These are phyloP conservation scores for Pyricularia grisea DNA, from an alignment of 2,329 filamentous ascomycete genomes.

Conservation along the genomic window DNA sequence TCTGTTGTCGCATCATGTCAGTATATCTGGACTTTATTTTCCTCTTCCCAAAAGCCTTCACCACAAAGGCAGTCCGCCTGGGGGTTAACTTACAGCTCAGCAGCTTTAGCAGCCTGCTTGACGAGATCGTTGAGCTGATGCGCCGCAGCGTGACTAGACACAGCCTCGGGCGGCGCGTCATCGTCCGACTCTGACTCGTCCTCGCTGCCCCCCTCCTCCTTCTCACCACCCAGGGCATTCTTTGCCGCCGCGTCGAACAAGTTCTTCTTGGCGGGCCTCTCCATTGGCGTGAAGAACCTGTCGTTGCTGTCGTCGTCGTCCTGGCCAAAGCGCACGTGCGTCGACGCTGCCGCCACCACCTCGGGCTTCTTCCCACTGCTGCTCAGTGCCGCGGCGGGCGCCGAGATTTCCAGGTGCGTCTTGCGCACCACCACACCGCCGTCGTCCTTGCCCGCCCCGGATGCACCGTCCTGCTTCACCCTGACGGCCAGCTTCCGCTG, in stretches of 20 bases:
- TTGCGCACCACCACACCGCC: background rate
- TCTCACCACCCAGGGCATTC: constrained; percentile 15
- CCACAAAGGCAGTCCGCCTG: background rate
- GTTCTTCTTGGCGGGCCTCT: constrained; percentile 14
- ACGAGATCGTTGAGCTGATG: constrained; percentile 34
- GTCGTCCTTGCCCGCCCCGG: background rate
- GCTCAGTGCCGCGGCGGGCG: background rate
- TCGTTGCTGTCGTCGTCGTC: constrained; percentile 14
- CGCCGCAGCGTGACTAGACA: constrained; percentile 42
- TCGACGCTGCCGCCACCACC: constrained; percentile 11
- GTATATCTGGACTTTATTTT: background rate
- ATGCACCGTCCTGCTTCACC: constrained; percentile 2
- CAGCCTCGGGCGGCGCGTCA: constrained; percentile 48
- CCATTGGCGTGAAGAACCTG: constrained; percentile 20
- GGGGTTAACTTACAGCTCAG: constrained; percentile 34
- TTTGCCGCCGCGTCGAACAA: background rate
- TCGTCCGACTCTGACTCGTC: constrained; percentile 22
- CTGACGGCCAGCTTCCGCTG: constrained; percentile 12
- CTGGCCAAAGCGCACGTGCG: constrained; percentile 20
- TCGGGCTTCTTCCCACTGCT: constrained; percentile 14
- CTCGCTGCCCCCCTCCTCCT: constrained; percentile 23
- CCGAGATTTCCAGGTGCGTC: background rate
- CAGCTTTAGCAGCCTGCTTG: constrained; percentile 37
- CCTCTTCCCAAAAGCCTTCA: background rate
- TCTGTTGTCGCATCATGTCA: constrained; percentile 20